A percentile compares a stretch with the other conserved stretches of the same genome.
These are phyloP conservation scores for Urostyla sp. DNA, from an alignment of 73 alveolate species.

Conservation along the genomic window DNA sequence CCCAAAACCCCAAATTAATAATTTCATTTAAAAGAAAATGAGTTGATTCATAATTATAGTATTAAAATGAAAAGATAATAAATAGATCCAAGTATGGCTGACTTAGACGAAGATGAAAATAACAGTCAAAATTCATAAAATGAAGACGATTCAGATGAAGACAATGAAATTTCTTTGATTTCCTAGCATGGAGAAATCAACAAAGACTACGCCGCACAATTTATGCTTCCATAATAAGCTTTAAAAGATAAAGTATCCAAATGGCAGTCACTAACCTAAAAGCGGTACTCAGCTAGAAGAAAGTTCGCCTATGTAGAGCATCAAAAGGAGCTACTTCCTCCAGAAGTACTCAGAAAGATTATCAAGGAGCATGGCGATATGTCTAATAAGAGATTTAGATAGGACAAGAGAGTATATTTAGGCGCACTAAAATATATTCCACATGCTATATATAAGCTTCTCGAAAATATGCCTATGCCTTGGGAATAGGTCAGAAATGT, in stretches of 20 bases:
- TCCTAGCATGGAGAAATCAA: no score
- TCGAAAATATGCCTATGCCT: constrained; percentile 99
- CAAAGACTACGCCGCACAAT: no score
- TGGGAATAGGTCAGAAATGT: constrained; percentile 99
- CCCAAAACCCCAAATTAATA: no score
- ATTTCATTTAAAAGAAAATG: no score
- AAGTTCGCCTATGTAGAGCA: constrained; percentile 85
- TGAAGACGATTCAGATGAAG: no score
- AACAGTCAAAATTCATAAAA: neutral
- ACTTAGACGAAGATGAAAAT: no score
- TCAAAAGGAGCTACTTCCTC: constrained; percentile 83
- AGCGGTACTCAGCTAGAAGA: constrained; percentile 83
- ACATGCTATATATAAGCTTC: constrained; percentile 99
- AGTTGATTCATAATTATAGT: no score
- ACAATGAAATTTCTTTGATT: no score
- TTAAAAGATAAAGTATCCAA: constrained; percentile 77
- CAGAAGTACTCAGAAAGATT: constrained; percentile 85
- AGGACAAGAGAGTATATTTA: constrained; percentile 94
- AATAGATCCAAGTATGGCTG: no score
- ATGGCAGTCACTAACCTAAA: constrained; percentile 80
- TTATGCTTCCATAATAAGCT: constrained; percentile 66
- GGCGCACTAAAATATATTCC: constrained; percentile 99
- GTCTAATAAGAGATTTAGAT: constrained; percentile 97
- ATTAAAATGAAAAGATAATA: no score
- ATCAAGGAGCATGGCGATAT: constrained; percentile 99